Evolutionary conservation across 2,329 filamentous ascomycete species (phyloP), one percentile per base, ranked within the genome.

Genomic region (Fusarium bulbicola): DNA sequence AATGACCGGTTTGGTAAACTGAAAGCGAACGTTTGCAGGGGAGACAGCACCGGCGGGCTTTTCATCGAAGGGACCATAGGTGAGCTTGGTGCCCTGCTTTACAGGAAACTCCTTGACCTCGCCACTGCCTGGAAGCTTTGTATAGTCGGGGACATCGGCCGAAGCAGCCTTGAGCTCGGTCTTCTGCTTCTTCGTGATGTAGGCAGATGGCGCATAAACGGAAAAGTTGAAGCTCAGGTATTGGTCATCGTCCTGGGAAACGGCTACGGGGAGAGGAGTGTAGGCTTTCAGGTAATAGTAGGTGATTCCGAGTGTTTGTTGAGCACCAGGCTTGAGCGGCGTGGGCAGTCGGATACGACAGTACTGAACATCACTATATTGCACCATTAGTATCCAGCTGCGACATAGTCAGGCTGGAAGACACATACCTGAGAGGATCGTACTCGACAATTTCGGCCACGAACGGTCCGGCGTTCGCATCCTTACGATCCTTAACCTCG

Each of bases 401-500:
- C 30, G 11, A 47, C 36, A 18, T n/a, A 40, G 15, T 42, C 43
- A 36, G 72, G 45, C 54, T 63, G 53, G 36, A 39, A 20, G 52
- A 37, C 81, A 74, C 80, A 72, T 80, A 89, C 87, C 86, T 93
- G 82, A 90, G 80, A 28, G 85, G 77, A 71, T 92, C 87, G 74
- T 89, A 87, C 76, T 92, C 92, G 21, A 93, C 91, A 59, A 89
- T 84, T 74, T 93, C 91, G 46, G 92, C 91, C 54, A 84, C 82
- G 81, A 98, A 97, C 39, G 88, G 86, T 18, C 88, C 89, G 74
- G 90, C 87, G 59, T 87, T 88, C 40, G 89, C 83, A 73, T 95
- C 89, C 83, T 97, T 97, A 87, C 95, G 96, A 82, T 98, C 94
- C 85, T 92, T 94, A 60, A 95, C 96, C 84, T 98, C 95, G 66